These are phyloP conservation scores for Didymella segeticola DNA, from an alignment of 2,329 filamentous ascomycete genomes.

Conservation along the genomic window DNA sequence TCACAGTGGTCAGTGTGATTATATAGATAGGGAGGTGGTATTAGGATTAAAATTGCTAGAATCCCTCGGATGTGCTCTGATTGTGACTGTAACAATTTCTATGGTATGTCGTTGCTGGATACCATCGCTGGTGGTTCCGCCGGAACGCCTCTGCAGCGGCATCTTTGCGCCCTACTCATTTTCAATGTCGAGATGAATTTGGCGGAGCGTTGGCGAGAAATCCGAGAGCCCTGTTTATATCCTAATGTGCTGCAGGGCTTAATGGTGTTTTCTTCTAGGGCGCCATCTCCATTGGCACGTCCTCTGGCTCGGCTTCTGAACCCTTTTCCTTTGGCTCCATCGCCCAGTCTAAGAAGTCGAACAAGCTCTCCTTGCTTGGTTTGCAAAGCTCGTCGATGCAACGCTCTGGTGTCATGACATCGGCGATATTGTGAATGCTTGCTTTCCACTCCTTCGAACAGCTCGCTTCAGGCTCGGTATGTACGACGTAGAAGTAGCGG, in stretches of 20 bases:
- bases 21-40: not conserved
- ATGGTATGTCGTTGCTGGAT: not conserved
- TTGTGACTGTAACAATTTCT: not conserved
- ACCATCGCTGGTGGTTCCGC: not conserved
- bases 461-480: slow-evolving; percentile 30
- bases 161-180: not conserved
- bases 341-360: slow-evolving; percentile 40
- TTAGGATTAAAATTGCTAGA: too few species aligned
- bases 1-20: not conserved
- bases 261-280: not conserved
- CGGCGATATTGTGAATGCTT: slow-evolving; percentile 32
- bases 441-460: slow-evolving; percentile 31
- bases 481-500: slow-evolving; percentile 43
- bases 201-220: not conserved
- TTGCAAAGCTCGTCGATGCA: slow-evolving; percentile 35
- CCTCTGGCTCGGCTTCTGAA: not conserved
- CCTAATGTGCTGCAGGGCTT: not conserved
- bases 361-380: slow-evolving; percentile 24
- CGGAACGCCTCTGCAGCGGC: not conserved
- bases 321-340: slow-evolving; percentile 14
- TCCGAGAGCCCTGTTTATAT: not conserved
- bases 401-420: slow-evolving; percentile 37
- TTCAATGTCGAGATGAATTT: not conserved
- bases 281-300: slow-evolving; percentile 1
- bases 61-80: too few species aligned